A percentile compares a stretch with the other conserved stretches of the same genome.
Evolutionary conservation across 331 rosid genomes (phyloP).

Genomic region (Prunus yedoensis): DNA sequence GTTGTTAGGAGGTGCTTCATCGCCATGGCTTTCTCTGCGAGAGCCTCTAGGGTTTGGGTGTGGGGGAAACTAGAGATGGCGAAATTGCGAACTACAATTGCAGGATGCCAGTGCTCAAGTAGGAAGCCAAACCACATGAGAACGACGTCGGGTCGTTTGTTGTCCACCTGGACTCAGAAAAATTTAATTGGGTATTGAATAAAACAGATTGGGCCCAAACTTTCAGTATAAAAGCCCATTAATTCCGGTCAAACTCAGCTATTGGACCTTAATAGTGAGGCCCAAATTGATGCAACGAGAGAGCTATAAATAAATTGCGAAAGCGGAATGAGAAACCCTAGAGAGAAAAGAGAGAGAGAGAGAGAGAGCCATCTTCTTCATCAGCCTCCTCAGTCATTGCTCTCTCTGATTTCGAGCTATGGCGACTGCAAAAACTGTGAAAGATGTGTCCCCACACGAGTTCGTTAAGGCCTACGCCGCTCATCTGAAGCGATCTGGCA

Average conservation of each 20-base stretch:
- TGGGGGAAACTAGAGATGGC: neutral
- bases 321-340: slow-evolving; percentile 23
- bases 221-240: neutral
- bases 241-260: neutral
- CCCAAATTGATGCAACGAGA: neutral
- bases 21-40: slow-evolving; percentile 54
- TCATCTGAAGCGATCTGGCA: slow-evolving; percentile 83
- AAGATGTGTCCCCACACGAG: slow-evolving; percentile 84
- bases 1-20: slow-evolving; percentile 61
- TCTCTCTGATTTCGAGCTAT: slow-evolving; percentile 30
- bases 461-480: slow-evolving; percentile 86
- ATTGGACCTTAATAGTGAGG: neutral
- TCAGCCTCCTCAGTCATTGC: slow-evolving; percentile 13
- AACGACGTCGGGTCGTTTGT: neutral
- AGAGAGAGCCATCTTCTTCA: neutral
- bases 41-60: slow-evolving; percentile 34
- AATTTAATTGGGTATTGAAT: neutral
- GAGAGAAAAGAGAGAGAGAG: neutral
- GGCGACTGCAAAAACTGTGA: slow-evolving; percentile 75
- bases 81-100: neutral
- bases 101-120: neutral
- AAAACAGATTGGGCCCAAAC: neutral
- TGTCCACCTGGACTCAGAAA: neutral
- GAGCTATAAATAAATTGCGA: neutral
- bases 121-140: neutral